phyloP scores from a whole-genome alignment of 2,329 filamentous ascomycete species.

The Huntiella savannae region DNA sequence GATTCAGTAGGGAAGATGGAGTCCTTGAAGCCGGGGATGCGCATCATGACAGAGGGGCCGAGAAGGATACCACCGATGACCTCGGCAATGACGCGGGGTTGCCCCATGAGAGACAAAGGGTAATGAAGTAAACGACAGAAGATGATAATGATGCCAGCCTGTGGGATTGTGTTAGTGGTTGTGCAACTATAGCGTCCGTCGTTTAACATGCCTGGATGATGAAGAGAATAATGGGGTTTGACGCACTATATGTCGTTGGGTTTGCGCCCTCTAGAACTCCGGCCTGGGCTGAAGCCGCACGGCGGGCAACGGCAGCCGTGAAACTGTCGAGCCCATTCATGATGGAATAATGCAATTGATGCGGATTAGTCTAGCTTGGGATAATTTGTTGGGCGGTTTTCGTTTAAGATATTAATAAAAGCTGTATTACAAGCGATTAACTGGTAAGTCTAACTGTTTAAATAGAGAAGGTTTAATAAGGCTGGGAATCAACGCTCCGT shows the following conservation, averaged over 20 bases:
- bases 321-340: constrained; percentile 16
- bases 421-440: too few relatives aligned
- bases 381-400: too few relatives aligned
- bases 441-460: too few relatives aligned
- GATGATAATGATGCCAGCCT: constrained; percentile 28
- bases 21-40: constrained; percentile 57
- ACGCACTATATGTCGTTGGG: constrained; percentile 47
- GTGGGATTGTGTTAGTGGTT: constrained; percentile 7
- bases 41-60: constrained; percentile 73
- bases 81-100: constrained; percentile 69
- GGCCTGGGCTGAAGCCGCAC: constrained; percentile 22
- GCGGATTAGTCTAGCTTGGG: too few relatives aligned
- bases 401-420: too few relatives aligned
- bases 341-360: constrained; percentile 8
- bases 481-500: too few relatives aligned
- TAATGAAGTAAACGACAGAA: constrained; percentile 42
- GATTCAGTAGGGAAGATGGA: constrained; percentile 61
- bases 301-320: constrained; percentile 13
- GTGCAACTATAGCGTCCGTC: constrained; percentile 3
- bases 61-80: constrained; percentile 71
- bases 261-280: constrained; percentile 55
- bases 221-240: constrained; percentile 55
- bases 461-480: too few relatives aligned
- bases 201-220: constrained; percentile 42
- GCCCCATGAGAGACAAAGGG: constrained; percentile 56